Evolutionary conservation across 768 basidiomycete genomes (phyloP), one percentile per base, ranked within the genome.

Genomic region (Glaciozyma antarctica): DNA sequence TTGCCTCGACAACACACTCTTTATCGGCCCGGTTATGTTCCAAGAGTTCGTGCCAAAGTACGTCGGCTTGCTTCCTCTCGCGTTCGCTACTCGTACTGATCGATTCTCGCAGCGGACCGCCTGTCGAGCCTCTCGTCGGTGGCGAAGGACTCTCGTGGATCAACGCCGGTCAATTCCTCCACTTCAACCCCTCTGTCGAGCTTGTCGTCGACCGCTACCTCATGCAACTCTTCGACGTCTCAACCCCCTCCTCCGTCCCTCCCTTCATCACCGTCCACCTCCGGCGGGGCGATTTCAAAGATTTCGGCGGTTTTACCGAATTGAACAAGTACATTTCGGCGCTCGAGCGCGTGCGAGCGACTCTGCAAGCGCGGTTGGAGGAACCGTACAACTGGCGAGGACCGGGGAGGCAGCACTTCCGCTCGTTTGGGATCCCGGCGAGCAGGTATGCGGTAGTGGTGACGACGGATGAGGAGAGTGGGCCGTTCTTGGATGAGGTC

Each of bases 1-100:
- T 30, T 67, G 66, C 58, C 63, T 67, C 64, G 69, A 71, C 64
- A 67, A 67, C 58, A 60, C 69, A 22, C 64, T 71, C 38, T 71
- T 71, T 62, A 19, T 71, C 24, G 64, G 66, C 0, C 61, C 69
- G 5, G 57, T 67, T 63, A 70, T 70, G 69, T 66, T 66, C 51
- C 34, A 26, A 19, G 60, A 63, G n/a, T 61, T 45, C 38, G 56
- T 62, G 2, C 34, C 45, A 28, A 13, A 41, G 38, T 41, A 2
- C 13, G 38, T 41, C 38, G 32, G 4, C 9, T 32, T 9, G 32
- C 12, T 41, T 12, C 13, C 13, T 15, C 38, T 41, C 38, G 6
- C 38, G 38, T 12, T 41, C 38, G 38, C 38, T 5, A 41, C 13
- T 41, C 13, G 38, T 15, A 12, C 38, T 41, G 38, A 41, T 10